Base-by-base conservation (phyloP, 2,329 filamentous ascomycete species). In the Bertia moriformis region DNA sequence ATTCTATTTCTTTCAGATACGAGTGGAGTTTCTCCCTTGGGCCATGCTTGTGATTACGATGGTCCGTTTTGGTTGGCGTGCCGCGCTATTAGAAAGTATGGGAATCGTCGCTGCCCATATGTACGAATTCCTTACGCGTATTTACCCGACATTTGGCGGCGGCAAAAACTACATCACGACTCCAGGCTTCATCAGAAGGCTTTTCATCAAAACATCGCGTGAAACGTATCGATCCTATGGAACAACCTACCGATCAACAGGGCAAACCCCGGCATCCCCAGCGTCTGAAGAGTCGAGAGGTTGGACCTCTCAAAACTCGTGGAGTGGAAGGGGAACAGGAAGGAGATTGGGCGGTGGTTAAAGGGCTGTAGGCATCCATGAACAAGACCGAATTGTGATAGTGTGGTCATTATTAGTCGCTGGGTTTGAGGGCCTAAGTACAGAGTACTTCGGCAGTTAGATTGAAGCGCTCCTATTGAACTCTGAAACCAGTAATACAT, bases 61-160 rank as follows among this genome's bases (percentile, higher is more conserved):
- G 40, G 57, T 81, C 44, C 62, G 68, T 48, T 59, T 51, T 10
- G 69, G 71, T 14, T 65, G 63, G 36, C 41, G 52, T 5, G 51
- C 57, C 17, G 67, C 67, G 3, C 41, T 74, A 43, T 44, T 59
- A 7, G 32, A 35, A 7, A 15, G 32, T 15, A 35, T 35, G 32
- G 77, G 78, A 4, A 60, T 82, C 22, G 41, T 78, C 39, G 73
- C 75, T 27, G 74, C 75, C 5, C 78, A 82, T 51, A 48, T 74
- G 14, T 81, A 77, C 54, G 73, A 81, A 51, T 82, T 81, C 48
- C 54, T 81, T 38, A 80, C 77, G 4, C 65, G 73, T 36, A 66
- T 80, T 42, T 82, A 76, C 61, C 78, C 77, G 17, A 67, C 67
- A 4, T 76, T 75, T 50, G 77, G 76, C 36, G 74, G 73, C 39